Conservation (phyloP, 2,329 filamentous ascomycete genomes). For the Thielaviopsis euricoi region DNA sequence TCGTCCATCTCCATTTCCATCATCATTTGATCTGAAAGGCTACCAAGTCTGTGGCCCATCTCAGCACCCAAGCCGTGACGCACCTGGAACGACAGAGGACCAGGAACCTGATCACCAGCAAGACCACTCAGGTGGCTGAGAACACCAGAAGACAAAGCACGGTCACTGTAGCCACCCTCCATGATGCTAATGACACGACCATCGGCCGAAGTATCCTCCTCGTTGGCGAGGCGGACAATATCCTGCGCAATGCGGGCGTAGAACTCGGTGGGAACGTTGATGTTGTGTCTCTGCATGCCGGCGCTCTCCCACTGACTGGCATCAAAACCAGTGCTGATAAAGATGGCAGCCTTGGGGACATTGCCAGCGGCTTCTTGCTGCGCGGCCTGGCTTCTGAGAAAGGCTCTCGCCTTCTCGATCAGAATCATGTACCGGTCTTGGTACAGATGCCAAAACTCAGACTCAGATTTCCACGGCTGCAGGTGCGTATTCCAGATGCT, state of each 20-base stretch:
- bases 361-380: constrained; percentile 42
- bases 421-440: constrained; percentile 60
- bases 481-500: constrained; percentile 94
- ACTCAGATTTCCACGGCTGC: constrained; percentile 64
- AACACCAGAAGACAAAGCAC: constrained; percentile 74
- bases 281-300: constrained; percentile 89
- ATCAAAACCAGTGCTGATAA: constrained; percentile 91
- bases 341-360: constrained; percentile 68
- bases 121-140: constrained; percentile 81
- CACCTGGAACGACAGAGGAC: constrained; percentile 13
- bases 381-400: constrained; percentile 56
- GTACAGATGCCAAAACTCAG: constrained; percentile 84
- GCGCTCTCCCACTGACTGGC: constrained; percentile 86
- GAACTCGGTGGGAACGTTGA: constrained; percentile 92
- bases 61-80: constrained; percentile 35
- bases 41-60: constrained; percentile 36
- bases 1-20: not conserved
- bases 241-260: constrained; percentile 84
- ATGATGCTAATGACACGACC: constrained; percentile 84
- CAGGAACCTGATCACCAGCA: constrained; percentile 33
- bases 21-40: constrained; percentile 2
- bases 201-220: constrained; percentile 60
- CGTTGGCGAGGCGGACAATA: constrained; percentile 63
- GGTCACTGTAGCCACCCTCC: constrained; percentile 90
- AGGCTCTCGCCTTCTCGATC: constrained; percentile 64